Conservation (phyloP, 495 filamentous ascomycete genomes). For the Pseudevernia furfuracea region DNA sequence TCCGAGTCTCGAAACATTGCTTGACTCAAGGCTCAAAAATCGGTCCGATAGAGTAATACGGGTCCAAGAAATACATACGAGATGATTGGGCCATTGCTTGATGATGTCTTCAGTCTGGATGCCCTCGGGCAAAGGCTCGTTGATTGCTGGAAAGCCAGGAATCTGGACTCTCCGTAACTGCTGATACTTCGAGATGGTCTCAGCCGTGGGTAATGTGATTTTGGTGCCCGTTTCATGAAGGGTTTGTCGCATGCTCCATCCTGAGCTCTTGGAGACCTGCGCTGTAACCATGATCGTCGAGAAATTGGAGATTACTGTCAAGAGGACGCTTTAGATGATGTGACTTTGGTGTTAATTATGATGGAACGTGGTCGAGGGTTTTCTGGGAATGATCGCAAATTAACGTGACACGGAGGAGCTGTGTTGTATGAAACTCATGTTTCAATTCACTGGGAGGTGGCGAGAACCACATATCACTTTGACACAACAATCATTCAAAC, state of each 20-base stretch:
- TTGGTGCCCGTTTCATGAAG: not conserved
- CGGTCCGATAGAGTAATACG: not conserved
- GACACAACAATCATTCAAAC: too few relatives aligned
- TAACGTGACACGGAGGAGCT: not conserved
- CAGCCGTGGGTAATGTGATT: not conserved
- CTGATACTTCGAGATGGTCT: not conserved
- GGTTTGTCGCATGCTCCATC: not conserved
- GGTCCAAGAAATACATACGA: not conserved
- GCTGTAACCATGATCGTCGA: not conserved
- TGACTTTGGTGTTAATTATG: not conserved
- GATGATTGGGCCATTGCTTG: slow-evolving; percentile 14
- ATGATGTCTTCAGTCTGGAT: slow-evolving; percentile 15
- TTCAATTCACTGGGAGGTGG: not conserved
- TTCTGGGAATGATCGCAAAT: not conserved
- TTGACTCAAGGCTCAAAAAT: not conserved
- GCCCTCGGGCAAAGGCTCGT: slow-evolving; percentile 36
- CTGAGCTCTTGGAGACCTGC: not conserved
- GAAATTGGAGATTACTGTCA: not conserved
- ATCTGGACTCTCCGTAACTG: not conserved
- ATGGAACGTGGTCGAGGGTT: not conserved
- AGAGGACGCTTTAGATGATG: not conserved
- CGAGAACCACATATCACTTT: too few relatives aligned
- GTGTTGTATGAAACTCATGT: not conserved
- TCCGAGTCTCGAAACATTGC: not conserved
- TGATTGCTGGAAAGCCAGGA: slow-evolving; percentile 27